These are phyloP conservation scores for Karstenula rhodostoma DNA, from an alignment of 2,329 filamentous ascomycete genomes.

Conservation along the genomic window DNA sequence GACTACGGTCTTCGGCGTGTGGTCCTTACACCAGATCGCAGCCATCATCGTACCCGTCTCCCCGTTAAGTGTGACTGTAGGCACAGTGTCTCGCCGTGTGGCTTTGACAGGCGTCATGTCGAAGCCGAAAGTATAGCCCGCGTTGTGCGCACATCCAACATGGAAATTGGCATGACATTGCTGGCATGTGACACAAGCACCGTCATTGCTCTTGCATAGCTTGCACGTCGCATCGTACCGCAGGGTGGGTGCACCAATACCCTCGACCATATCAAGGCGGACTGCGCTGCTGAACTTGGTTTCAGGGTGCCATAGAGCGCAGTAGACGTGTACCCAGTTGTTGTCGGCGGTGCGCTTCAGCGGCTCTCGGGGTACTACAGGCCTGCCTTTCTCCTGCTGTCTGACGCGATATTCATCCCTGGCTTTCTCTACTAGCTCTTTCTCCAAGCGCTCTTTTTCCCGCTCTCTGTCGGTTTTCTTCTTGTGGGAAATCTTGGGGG, in stretches of 20 bases:
- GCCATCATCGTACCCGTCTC: conserved; percentile 87
- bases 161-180: conserved; percentile 78
- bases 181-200: conserved; percentile 86
- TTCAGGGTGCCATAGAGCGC: conserved; percentile 90
- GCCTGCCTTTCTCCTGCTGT: conserved; percentile 85
- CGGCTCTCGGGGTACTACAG: conserved; percentile 83
- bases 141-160: conserved; percentile 87
- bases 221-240: conserved; percentile 83
- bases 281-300: conserved; percentile 89
- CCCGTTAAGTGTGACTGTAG: conserved; percentile 79
- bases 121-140: conserved; percentile 85
- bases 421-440: conserved; percentile 80
- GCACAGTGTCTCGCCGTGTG: conserved; percentile 81
- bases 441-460: conserved; percentile 86
- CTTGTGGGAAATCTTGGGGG: conserved; percentile 77
- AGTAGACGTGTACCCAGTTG: conserved; percentile 97
- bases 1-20: conserved; percentile 73
- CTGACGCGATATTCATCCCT: conserved; percentile 83
- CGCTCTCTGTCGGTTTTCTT: conserved; percentile 94
- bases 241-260: conserved; percentile 77
- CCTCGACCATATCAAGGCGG: conserved; percentile 85
- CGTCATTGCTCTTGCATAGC: conserved; percentile 75
- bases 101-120: conserved; percentile 90
- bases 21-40: conserved; percentile 90
- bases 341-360: conserved; percentile 94